phyloP scores from a whole-genome alignment of 2,329 filamentous ascomycete genomes.

The Colletotrichum higginsianum region DNA sequence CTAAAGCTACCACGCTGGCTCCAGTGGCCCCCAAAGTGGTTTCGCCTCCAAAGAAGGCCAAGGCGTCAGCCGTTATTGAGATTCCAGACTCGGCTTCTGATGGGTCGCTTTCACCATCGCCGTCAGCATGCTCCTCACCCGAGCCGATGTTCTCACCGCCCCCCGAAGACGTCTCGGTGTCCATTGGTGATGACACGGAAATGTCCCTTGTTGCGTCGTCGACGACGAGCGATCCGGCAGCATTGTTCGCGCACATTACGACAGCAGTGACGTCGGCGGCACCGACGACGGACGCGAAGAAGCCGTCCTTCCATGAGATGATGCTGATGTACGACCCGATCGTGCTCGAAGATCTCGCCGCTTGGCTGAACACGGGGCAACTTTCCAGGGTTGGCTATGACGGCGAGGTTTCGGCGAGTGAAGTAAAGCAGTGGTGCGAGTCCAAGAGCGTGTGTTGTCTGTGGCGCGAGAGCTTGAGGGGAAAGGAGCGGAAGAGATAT shows the following conservation, averaged over 20 bases:
- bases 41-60: slow-evolving; percentile 45
- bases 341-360: slow-evolving; percentile 85
- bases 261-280: slow-evolving; percentile 67
- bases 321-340: slow-evolving; percentile 96
- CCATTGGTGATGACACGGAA: slow-evolving; percentile 62
- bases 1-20: slow-evolving; percentile 26
- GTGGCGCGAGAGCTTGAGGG: slow-evolving; percentile 72
- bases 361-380: slow-evolving; percentile 84
- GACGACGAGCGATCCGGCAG: slow-evolving; percentile 55
- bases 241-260: slow-evolving; percentile 69
- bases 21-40: slow-evolving; percentile 44
- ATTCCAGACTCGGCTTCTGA: slow-evolving; percentile 68
- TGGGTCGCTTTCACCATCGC: slow-evolving; percentile 46
- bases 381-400: slow-evolving; percentile 75
- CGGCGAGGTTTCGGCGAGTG: slow-evolving; percentile 71
- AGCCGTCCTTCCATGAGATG: slow-evolving; percentile 88
- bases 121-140: slow-evolving; percentile 53
- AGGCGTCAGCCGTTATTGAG: slow-evolving; percentile 54
- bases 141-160: slow-evolving; percentile 60
- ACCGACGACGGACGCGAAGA: slow-evolving; percentile 61
- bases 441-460: slow-evolving; percentile 88
- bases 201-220: slow-evolving; percentile 56
- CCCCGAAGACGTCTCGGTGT: slow-evolving; percentile 59
- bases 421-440: slow-evolving; percentile 93
- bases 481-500: slow-evolving; percentile 67